phyloP scores from a whole-genome alignment of 2,329 filamentous ascomycete genomes.

The Calycina herbarum region DNA sequence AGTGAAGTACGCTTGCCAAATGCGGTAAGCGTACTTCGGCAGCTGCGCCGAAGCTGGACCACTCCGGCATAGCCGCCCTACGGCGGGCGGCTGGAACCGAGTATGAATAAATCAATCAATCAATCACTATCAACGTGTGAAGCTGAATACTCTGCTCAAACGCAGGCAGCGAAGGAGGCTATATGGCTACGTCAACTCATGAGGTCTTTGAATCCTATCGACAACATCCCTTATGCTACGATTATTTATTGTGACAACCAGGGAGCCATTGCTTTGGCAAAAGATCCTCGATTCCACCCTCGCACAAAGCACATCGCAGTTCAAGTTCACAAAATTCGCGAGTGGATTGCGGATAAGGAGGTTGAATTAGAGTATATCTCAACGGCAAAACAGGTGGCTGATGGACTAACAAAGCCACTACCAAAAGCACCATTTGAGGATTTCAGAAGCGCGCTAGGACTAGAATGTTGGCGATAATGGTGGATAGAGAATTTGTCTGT shows the following conservation, averaged over 20 bases:
- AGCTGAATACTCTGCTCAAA: not conserved
- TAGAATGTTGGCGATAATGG: too few species aligned
- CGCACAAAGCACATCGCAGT: not conserved
- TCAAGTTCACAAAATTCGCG: not conserved
- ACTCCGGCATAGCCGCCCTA: too few species aligned
- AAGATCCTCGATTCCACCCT: not conserved
- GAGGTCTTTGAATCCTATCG: not conserved
- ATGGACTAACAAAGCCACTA: not conserved
- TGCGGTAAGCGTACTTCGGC: too few species aligned
- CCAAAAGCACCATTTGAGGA: not conserved
- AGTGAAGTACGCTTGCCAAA: too few species aligned
- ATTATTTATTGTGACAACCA: not conserved
- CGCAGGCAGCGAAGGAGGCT: not conserved
- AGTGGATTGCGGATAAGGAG: not conserved
- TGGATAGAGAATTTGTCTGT: too few species aligned
- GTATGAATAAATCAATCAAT: too few species aligned
- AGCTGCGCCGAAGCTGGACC: too few species aligned
- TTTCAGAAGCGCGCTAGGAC: not conserved
- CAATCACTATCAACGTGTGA: not conserved
- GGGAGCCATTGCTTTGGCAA: not conserved
- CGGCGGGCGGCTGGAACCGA: too few species aligned
- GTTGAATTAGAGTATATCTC: not conserved
- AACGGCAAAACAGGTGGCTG: not conserved
- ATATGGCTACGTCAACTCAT: not conserved
- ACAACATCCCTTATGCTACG: not conserved